A percentile compares a stretch with the other conserved stretches of the same genome.
Evolutionary conservation across 2,329 filamentous ascomycete genomes (phyloP).

Genomic region (Colletotrichum neosansevieriae): DNA sequence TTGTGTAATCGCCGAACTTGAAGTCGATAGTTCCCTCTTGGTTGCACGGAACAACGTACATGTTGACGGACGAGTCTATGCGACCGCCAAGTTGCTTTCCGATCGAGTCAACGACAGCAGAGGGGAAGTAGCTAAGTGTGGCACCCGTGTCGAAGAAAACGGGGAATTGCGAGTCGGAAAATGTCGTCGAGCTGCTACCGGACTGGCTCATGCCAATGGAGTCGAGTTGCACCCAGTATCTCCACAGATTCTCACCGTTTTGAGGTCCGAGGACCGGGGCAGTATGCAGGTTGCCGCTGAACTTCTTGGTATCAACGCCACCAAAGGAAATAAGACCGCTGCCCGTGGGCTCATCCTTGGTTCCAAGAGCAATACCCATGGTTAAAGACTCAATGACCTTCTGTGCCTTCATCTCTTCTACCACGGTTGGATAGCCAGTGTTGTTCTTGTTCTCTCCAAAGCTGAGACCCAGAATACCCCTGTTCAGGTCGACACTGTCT

Average conservation of each 20-base stretch:
- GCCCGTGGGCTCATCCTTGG: constrained; percentile 43
- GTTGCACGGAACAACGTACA: constrained; percentile 63
- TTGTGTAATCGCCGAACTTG: constrained; percentile 57
- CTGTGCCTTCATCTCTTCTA: constrained; percentile 47
- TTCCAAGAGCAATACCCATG: constrained; percentile 51
- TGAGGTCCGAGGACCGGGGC: constrained; percentile 47
- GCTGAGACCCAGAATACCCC: constrained; percentile 50
- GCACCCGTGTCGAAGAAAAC: constrained; percentile 76
- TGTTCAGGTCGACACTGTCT: constrained; percentile 45
- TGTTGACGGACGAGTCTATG: constrained; percentile 54
- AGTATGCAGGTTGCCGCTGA: constrained; percentile 50
- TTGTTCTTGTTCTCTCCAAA: constrained; percentile 46
- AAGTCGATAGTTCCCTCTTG: constrained; percentile 59
- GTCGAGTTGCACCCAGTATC: constrained; percentile 59
- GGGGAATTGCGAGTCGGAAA: constrained; percentile 51
- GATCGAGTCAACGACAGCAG: constrained; percentile 62
- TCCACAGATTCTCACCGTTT: constrained; percentile 43
- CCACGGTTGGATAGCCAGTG: constrained; percentile 46
- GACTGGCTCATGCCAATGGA: constrained; percentile 50
- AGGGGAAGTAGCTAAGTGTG: constrained; percentile 75
- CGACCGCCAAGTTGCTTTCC: constrained; percentile 59
- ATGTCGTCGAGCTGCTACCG: constrained; percentile 44
- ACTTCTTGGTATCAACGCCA: constrained; percentile 61
- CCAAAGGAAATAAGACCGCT: constrained; percentile 56
- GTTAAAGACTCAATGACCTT: constrained; percentile 46